A percentile compares a stretch with the other conserved stretches of the same genome.
phyloP scores from a whole-genome alignment of 495 filamentous ascomycete genomes.

The Daldinia concentrica region DNA sequence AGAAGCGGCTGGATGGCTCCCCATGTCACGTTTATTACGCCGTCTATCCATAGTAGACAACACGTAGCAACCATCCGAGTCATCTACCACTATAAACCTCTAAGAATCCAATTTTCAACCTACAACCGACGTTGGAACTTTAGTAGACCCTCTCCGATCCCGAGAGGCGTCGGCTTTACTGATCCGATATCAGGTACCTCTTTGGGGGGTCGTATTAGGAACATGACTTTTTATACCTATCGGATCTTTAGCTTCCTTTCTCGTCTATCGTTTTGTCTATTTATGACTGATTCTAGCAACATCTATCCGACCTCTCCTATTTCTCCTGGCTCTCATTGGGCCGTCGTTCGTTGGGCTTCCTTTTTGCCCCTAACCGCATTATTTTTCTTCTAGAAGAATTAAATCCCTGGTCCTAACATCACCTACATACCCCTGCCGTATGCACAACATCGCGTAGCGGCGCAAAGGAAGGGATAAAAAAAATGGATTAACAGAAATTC shows the following conservation, averaged over 20 bases:
- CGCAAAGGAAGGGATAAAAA: not conserved
- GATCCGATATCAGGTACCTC: slow-evolving; percentile 9
- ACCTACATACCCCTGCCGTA: slow-evolving; percentile 32
- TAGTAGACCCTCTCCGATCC: slow-evolving; percentile 8
- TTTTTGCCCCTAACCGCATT: slow-evolving; percentile 15
- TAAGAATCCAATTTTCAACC: not conserved
- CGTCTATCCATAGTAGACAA: not conserved
- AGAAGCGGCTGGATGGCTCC: not conserved
- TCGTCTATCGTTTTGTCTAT: not conserved
- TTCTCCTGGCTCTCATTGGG: slow-evolving; percentile 11
- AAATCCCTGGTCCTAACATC: slow-evolving; percentile 8
- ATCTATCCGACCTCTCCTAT: not conserved
- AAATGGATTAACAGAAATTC: not conserved
- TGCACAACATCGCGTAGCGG: slow-evolving; percentile 2
- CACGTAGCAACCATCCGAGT: slow-evolving; percentile 14
- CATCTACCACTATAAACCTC: not conserved
- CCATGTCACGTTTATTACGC: not conserved
- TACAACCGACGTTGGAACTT: not conserved
- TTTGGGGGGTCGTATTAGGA: not conserved
- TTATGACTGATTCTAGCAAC: not conserved
- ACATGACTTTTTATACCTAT: not conserved
- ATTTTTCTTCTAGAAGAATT: slow-evolving; percentile 2
- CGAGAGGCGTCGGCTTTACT: slow-evolving; percentile 9
- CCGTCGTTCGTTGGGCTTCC: slow-evolving; percentile 2
- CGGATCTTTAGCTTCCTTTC: not conserved